These are phyloP conservation scores for Blastocystis sp. DNA, from an alignment of 352 stramenopile species.

Conservation along the genomic window DNA sequence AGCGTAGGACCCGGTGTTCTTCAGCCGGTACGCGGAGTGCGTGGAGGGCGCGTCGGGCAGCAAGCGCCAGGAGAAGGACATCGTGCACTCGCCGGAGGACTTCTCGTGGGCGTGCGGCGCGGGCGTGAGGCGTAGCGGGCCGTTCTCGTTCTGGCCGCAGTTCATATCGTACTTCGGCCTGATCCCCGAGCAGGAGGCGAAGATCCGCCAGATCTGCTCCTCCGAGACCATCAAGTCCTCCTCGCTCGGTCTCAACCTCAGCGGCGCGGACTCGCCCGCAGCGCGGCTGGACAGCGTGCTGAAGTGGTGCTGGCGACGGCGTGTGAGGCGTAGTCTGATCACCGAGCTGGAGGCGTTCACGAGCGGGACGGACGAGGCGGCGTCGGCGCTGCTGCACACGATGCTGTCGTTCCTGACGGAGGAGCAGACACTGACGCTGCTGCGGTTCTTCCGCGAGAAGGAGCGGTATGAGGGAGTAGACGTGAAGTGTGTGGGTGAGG, in stretches of 20 bases:
- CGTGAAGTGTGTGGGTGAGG: neutral
- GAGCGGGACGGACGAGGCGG: neutral
- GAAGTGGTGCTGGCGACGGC: neutral
- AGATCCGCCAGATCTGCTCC: slow-evolving; percentile 34
- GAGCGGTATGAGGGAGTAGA: neutral
- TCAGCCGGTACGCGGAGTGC: slow-evolving; percentile 33
- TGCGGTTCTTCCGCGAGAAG: slow-evolving; percentile 3
- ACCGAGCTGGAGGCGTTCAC: neutral
- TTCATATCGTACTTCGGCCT: slow-evolving; percentile 51
- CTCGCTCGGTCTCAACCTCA: neutral
- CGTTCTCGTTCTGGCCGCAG: slow-evolving; percentile 54
- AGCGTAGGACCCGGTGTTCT: slow-evolving; percentile 26
- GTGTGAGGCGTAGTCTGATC: neutral
- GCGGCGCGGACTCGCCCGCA: neutral
- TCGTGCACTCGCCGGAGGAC: neutral
- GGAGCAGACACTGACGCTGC: slow-evolving; percentile 3
- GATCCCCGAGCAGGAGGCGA: slow-evolving; percentile 43
- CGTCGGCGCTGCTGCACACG: neutral
- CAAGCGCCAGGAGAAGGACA: neutral
- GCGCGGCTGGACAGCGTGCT: neutral
- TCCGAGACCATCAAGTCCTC: neutral
- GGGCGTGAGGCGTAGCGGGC: neutral
- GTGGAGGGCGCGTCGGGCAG: slow-evolving; percentile 15
- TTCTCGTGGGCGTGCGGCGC: neutral
- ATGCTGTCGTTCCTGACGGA: neutral